phyloP scores from a whole-genome alignment of 2,329 filamentous ascomycete genomes.

The Hymenoscyphus fructigenus region DNA sequence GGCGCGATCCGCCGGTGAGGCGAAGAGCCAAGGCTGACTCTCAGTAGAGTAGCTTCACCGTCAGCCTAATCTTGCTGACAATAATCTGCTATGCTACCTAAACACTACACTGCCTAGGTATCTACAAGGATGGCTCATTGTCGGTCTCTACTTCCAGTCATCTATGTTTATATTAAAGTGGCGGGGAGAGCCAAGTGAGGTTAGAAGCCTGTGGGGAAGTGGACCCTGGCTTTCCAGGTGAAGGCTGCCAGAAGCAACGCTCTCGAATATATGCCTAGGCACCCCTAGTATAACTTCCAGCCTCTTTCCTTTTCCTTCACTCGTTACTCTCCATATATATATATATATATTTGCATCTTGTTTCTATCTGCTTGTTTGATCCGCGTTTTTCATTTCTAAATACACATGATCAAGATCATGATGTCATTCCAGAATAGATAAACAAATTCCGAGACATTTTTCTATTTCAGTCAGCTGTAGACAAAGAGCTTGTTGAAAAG shows the following conservation, averaged over 20 bases:
- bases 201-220: neutral
- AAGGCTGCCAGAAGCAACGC: neutral
- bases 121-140: neutral
- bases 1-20: neutral
- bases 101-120: neutral
- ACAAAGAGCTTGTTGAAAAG: too few species aligned
- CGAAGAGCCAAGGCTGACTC: neutral
- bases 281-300: too few species aligned
- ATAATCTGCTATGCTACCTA: neutral
- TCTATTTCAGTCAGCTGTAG: too few species aligned
- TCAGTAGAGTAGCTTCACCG: neutral
- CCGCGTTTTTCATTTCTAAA: too few species aligned
- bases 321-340: too few species aligned
- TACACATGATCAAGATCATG: too few species aligned
- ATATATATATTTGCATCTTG: too few species aligned
- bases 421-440: too few species aligned
- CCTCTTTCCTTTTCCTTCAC: too few species aligned
- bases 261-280: too few species aligned
- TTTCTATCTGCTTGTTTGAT: too few species aligned
- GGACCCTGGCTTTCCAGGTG: neutral
- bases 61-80: neutral
- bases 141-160: neutral
- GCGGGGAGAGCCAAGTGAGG: neutral
- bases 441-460: too few species aligned
- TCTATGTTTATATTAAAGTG: neutral